Percentiles rank a stretch among this genome's conserved stretches.
phyloP scores from a whole-genome alignment of 2,329 filamentous ascomycete species.

The Gaeumannomyces sp. region DNA sequence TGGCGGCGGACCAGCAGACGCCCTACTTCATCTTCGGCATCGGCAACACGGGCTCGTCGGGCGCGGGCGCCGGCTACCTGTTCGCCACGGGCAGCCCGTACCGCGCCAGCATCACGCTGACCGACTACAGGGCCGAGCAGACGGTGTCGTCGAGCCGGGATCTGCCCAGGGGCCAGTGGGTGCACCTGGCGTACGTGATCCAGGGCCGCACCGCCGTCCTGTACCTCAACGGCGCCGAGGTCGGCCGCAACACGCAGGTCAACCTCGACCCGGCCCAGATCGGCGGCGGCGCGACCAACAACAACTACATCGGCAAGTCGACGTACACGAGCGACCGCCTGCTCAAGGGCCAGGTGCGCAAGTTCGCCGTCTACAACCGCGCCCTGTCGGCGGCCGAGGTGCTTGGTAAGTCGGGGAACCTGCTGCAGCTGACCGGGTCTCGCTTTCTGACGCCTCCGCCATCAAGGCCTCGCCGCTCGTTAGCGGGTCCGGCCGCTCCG shows the following conservation, averaged over 20 bases:
- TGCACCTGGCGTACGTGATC: constrained; percentile 17
- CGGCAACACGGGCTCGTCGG: constrained; percentile 16
- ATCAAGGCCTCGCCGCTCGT: constrained; percentile 17
- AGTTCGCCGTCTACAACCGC: constrained; percentile 20
- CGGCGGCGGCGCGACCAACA: constrained; percentile 17
- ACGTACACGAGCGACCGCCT: constrained; percentile 17
- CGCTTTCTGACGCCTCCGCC: constrained; percentile 10
- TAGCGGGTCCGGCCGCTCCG: constrained; percentile 11
- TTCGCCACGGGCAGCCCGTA: constrained; percentile 19
- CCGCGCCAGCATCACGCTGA: constrained; percentile 17
- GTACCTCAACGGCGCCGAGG: constrained; percentile 32
- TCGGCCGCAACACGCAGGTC: constrained; percentile 28
- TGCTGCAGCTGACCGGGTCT: constrained; percentile 5
- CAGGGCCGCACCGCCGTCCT: constrained; percentile 17
- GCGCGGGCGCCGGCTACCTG: constrained; percentile 19
- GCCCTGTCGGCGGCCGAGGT: constrained; percentile 17
- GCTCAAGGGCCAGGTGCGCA: constrained; percentile 18
- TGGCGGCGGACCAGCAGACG: constrained; percentile 16
- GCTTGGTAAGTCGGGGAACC: constrained; percentile 2
- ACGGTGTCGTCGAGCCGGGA: constrained; percentile 13
- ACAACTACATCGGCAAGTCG: constrained; percentile 20
- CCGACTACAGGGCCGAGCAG: constrained; percentile 17
- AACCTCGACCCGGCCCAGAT: constrained; percentile 15
- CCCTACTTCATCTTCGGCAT: constrained; percentile 22
- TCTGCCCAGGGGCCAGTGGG: constrained; percentile 17